Evolutionary conservation across 2,329 filamentous ascomycete species (phyloP), one percentile per base, ranked within the genome.

Genomic region (Ophiostoma angusticollis): DNA sequence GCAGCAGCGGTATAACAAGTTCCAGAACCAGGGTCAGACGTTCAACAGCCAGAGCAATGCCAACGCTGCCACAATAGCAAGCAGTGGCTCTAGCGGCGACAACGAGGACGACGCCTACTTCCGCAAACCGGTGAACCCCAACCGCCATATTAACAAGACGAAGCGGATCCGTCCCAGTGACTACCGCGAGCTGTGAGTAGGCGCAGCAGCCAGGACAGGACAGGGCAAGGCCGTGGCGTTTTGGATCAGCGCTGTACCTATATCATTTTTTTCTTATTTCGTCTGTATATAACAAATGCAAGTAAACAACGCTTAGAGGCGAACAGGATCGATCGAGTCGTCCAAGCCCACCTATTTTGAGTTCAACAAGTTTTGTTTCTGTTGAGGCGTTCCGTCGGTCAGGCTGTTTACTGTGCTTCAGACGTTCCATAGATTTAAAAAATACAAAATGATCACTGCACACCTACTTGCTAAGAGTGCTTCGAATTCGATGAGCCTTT

Each of bases 51-150:
- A 34, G 14, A 22, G 21, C 25, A 25, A 34, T 19, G 21, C n/a
- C n/a, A 24, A 24, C 18, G 28, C 24, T 14, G 23, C 24, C 17
- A 35, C 33, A 35, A 8, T 5, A 23, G n/a, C 25, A 18, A 27
- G 55, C 45, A 23, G 23, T 14, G 21, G 16, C 22, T 21, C 21
- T 21, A 31, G 35, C 19, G 21, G 70, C 2, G 78, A 71, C 42
- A 75, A 76, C 47, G 84, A 93, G 40, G 86, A 93, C 42, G 84
- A 86, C 44, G 84, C 91, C 6, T 98, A 98, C 61, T 93, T 96
- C 58, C 75, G 91, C 42, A 89, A 94, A 58, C 91, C 91, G 0
- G 84, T 96, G 45, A 98, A 98, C 55, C 89, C 87, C 3, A 84
- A 94, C 55, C 76, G 91, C 36, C 84, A 91, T 55, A 80, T 87